Evolutionary conservation across 352 stramenopile genomes (phyloP).

Genomic region (Phytophthora nicotianae): DNA sequence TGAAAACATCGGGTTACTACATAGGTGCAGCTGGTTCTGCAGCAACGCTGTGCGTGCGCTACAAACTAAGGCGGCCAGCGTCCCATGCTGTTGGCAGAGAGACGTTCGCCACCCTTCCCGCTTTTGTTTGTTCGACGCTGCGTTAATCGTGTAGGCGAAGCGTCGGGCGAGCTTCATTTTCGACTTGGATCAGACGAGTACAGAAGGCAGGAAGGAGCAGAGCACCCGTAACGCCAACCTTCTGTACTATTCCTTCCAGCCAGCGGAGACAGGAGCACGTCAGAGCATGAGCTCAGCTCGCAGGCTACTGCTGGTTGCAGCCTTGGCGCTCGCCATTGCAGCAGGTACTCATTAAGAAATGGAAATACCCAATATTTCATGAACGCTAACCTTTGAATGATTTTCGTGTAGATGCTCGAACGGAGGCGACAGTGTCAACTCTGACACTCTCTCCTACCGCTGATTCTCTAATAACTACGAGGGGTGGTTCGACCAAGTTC

Average conservation of each 20-base stretch:
- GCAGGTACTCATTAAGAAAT: conserved; percentile 16
- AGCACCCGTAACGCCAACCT: conserved; percentile 9
- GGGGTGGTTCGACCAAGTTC: neutral
- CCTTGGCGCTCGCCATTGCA: conserved; percentile 21
- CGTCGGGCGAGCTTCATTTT: conserved; percentile 26
- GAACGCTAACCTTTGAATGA: neutral
- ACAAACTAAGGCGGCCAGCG: conserved; percentile 14
- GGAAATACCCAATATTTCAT: neutral
- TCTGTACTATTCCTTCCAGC: conserved; percentile 10
- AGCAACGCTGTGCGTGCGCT: conserved; percentile 10
- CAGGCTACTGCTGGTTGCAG: conserved; percentile 25
- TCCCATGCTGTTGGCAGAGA: conserved; percentile 27
- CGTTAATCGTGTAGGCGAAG: conserved; percentile 6
- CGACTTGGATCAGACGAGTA: conserved; percentile 39
- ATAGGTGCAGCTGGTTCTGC: conserved; percentile 34
- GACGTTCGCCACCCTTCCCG: conserved; percentile 14
- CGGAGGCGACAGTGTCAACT: conserved; percentile 2
- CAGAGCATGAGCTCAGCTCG: conserved; percentile 29
- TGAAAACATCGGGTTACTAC: conserved; percentile 24
- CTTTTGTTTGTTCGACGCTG: conserved; percentile 9
- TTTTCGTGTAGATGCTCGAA: conserved; percentile 20
- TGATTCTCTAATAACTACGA: conserved; percentile 24
- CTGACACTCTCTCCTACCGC: conserved; percentile 30
- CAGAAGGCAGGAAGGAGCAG: conserved; percentile 3
- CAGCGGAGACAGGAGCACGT: conserved; percentile 4